Conservation (phyloP, 2,329 filamentous ascomycete species). For the Ophiostoma himal-ulmi region DNA sequence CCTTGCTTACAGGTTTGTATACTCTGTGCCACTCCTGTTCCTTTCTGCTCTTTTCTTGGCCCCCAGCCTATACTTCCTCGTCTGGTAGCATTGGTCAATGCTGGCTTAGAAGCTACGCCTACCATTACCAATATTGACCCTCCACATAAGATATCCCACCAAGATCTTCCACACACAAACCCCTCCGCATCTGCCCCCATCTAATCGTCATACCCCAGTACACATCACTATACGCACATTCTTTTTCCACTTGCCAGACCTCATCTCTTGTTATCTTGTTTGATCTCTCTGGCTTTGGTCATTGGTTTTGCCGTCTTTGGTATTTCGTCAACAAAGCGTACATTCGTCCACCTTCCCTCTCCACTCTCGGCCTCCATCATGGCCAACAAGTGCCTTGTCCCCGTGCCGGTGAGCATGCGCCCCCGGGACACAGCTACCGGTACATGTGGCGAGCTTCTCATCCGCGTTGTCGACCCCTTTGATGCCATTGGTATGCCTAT, state of each 20-base stretch:
- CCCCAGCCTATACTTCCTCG: background rate
- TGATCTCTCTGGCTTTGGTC: background rate
- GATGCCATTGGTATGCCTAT: background rate
- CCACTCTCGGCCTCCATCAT: background rate
- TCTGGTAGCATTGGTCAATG: background rate
- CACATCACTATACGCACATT: background rate
- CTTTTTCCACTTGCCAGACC: background rate
- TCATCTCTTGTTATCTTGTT: background rate
- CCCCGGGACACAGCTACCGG: background rate
- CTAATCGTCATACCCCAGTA: background rate
- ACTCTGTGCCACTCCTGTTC: background rate
- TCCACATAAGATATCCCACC: no score
- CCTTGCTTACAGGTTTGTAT: background rate
- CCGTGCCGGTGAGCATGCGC: background rate
- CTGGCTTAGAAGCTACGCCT: background rate
- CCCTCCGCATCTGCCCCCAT: background rate
- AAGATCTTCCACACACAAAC: background rate
- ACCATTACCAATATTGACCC: background rate
- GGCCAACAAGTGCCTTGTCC: background rate
- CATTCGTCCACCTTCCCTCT: background rate
- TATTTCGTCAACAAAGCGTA: background rate
- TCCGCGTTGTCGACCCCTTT: conserved; percentile 1
- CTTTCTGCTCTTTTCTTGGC: background rate
- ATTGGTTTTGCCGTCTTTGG: background rate
- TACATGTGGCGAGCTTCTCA: background rate